Conservation (phyloP, 352 stramenopile genomes). For the Phytopythium vexans region DNA sequence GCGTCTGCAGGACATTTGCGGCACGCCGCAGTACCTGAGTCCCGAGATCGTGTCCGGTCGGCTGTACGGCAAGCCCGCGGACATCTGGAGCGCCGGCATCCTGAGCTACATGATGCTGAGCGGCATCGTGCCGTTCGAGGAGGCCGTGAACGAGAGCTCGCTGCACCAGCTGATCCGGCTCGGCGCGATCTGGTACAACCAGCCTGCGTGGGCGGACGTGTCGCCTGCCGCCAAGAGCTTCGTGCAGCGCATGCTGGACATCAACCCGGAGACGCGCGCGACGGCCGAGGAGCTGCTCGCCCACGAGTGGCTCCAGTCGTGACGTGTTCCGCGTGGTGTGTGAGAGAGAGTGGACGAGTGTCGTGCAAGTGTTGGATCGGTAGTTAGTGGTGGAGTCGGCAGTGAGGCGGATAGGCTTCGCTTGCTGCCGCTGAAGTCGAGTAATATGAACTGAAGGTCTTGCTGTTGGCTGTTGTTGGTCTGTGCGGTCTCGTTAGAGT, state of each 20-base stretch:
- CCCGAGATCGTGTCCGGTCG: conserved; percentile 93
- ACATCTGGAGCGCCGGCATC: conserved; percentile 96
- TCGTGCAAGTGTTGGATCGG: conserved; percentile 2
- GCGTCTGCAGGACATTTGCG: conserved; percentile 90
- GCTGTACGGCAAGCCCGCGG: conserved; percentile 88
- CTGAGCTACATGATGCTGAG: conserved; percentile 92
- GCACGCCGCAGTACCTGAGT: conserved; percentile 96
- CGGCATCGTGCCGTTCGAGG: conserved; percentile 52
- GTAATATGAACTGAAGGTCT: too few species aligned
- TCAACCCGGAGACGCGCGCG: conserved; percentile 72
- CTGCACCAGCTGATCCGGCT: conserved; percentile 86
- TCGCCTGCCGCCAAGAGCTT: conserved; percentile 81
- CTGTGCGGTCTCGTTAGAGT: neutral
- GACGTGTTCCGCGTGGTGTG: neutral
- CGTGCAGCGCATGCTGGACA: conserved; percentile 84
- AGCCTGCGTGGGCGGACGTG: conserved; percentile 82
- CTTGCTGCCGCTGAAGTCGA: too few species aligned
- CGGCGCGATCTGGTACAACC: conserved; percentile 90
- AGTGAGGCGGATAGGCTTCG: too few species aligned
- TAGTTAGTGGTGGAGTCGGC: too few species aligned
- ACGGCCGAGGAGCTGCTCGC: conserved; percentile 48
- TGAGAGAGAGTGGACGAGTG: conserved; percentile 3
- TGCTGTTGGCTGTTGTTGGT: too few species aligned
- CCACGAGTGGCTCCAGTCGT: conserved; percentile 49
- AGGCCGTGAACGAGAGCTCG: conserved; percentile 44